These are phyloP conservation scores for Salix exigua DNA, from an alignment of 345 rosid genomes.

Conservation along the genomic window DNA sequence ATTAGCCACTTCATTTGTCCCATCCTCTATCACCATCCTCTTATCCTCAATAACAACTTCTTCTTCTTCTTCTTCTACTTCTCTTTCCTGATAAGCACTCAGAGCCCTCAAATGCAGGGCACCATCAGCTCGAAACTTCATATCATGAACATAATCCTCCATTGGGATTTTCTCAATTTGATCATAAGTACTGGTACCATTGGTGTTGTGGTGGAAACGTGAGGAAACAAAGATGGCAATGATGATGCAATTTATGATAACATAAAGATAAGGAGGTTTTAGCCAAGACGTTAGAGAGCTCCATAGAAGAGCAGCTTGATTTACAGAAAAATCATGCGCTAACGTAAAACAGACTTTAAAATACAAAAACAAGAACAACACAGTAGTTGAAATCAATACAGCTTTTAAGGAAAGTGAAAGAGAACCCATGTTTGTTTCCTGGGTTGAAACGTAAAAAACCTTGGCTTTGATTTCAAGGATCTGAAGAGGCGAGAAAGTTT, in stretches of 20 bases:
- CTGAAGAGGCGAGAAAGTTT: neutral
- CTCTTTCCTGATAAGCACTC: constrained; percentile 6
- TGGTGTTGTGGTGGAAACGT: constrained; percentile 22
- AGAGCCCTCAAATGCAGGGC: neutral
- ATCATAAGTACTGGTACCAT: neutral
- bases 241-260: constrained; percentile 51
- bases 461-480: neutral
- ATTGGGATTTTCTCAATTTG: constrained; percentile 1
- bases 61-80: neutral
- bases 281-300: constrained; percentile 47
- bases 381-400: constrained; percentile 38
- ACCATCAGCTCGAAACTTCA: neutral
- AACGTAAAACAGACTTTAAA: constrained; percentile 35
- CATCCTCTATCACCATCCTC: constrained; percentile 7
- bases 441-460: neutral
- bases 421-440: neutral
- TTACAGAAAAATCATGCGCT: constrained; percentile 29
- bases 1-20: constrained; percentile 15
- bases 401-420: constrained; percentile 24
- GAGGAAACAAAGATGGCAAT: constrained; percentile 51
- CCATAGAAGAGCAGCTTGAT: constrained; percentile 39
- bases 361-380: constrained; percentile 31
- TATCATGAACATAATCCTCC: neutral
- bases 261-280: constrained; percentile 52
- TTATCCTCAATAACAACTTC: constrained; percentile 12